phyloP scores from a whole-genome alignment of 768 basidiomycete species.

The Boletus vermiculosoides region DNA sequence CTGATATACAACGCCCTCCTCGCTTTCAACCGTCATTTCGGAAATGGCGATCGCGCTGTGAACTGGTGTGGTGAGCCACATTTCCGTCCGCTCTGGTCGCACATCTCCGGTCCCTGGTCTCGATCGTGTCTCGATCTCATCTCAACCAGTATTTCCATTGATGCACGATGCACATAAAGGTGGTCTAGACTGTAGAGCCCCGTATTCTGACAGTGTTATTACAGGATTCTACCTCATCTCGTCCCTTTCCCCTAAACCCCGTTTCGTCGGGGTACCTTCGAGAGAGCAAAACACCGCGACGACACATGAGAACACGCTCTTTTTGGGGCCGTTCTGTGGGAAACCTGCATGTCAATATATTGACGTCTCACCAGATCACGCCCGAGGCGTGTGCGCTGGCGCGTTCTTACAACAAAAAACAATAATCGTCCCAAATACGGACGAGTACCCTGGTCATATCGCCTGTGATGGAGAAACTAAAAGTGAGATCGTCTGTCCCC shows the following conservation, averaged over 20 bases:
- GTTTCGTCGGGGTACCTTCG: conserved; percentile 15
- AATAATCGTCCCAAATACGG: conserved; percentile 74
- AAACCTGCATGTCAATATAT: conserved; percentile 91
- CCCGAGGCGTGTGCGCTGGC: conserved; percentile 84
- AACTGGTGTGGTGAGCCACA: conserved; percentile 87
- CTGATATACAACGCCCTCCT: conserved; percentile 77
- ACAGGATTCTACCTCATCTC: conserved; percentile 85
- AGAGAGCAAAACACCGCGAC: conserved; percentile 12
- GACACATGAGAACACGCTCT: conserved; percentile 33
- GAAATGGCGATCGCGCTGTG: conserved; percentile 59
- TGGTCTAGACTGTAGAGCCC: not conserved
- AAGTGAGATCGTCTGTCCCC: conserved; percentile 87
- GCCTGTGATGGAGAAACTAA: conserved; percentile 90
- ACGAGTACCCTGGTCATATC: conserved; percentile 86
- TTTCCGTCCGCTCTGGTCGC: conserved; percentile 1
- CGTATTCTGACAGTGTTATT: conserved; percentile 21
- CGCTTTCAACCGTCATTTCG: conserved; percentile 65
- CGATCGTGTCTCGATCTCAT: not conserved
- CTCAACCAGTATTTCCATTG: not conserved
- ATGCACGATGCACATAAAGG: not conserved
- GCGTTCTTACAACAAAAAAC: conserved; percentile 59
- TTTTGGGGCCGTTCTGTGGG: conserved; percentile 86
- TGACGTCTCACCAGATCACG: conserved; percentile 48
- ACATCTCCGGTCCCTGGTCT: not conserved
- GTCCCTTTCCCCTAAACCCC: conserved; percentile 55